These are phyloP conservation scores for Cucumis cinereus DNA, from an alignment of 306 rosid species.

Conservation along the genomic window DNA sequence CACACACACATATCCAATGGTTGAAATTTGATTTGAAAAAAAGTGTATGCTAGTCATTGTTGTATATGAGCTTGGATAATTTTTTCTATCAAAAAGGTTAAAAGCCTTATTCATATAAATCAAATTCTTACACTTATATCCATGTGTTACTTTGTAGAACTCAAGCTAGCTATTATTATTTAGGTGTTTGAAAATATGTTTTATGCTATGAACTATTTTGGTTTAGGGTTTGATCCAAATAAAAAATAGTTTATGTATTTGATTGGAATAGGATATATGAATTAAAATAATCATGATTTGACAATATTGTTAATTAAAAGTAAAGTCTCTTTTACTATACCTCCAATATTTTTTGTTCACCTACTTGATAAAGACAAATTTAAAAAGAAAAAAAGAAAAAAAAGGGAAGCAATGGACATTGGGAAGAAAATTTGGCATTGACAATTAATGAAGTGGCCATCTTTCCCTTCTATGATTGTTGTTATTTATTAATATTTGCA, in stretches of 20 bases:
- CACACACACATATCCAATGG: no score
- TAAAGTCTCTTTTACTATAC: neutral
- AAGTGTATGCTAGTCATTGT: neutral
- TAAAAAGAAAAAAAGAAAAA: neutral
- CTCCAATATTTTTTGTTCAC: neutral
- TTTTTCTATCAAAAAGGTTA: no score
- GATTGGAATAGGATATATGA: neutral
- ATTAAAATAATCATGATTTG: neutral
- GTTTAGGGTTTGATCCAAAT: no score
- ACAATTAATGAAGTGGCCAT: neutral
- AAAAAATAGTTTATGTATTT: neutral
- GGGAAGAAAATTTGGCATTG: neutral
- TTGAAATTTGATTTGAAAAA: neutral
- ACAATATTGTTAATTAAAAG: neutral
- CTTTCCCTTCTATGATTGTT: neutral
- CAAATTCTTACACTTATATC: neutral
- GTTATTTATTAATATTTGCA: neutral
- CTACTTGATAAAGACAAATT: neutral
- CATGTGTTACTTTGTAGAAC: neutral
- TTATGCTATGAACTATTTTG: no score
- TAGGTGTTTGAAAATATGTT: no score
- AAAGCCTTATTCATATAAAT: neutral
- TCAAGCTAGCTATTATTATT: no score
- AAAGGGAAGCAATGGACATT: neutral
- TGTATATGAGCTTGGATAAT: neutral